Evolutionary conservation across 2,329 filamentous ascomycete genomes (phyloP).

Genomic region (Akanthomyces dipterigenus): DNA sequence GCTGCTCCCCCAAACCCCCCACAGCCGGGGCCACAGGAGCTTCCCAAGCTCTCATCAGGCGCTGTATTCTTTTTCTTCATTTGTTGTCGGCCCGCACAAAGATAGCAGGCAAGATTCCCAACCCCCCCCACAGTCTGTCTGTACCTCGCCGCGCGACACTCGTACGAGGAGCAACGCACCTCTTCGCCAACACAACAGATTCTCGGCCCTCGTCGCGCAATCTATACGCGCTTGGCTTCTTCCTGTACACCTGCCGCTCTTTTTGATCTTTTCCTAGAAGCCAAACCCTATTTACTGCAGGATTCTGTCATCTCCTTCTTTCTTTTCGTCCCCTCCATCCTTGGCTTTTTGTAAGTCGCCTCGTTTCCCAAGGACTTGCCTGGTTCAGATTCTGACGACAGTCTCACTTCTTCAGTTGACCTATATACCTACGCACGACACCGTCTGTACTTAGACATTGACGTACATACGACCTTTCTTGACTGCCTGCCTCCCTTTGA

Average conservation of each 20-base stretch:
- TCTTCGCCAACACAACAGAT: neutral
- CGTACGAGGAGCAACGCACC: neutral
- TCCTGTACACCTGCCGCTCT: neutral
- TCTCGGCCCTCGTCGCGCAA: neutral
- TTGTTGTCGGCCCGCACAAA: neutral
- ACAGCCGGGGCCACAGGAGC: conserved; percentile 8
- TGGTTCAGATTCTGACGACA: neutral
- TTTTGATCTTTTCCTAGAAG: neutral
- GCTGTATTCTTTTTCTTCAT: conserved; percentile 1
- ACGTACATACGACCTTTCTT: neutral
- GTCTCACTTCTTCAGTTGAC: conserved; percentile 5
- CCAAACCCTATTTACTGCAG: neutral
- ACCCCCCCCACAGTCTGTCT: neutral
- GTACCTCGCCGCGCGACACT: neutral
- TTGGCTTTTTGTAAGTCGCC: neutral
- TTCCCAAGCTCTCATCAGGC: neutral
- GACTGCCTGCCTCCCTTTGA: neutral
- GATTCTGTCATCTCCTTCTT: neutral
- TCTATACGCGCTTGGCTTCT: neutral
- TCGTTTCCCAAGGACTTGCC: neutral
- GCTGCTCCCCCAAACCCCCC: neutral
- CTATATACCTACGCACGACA: neutral
- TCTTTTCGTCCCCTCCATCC: neutral
- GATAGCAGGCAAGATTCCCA: neutral
- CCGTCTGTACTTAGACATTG: neutral